phyloP scores from a whole-genome alignment of 83 land plant species.

The Picea abies region DNA sequence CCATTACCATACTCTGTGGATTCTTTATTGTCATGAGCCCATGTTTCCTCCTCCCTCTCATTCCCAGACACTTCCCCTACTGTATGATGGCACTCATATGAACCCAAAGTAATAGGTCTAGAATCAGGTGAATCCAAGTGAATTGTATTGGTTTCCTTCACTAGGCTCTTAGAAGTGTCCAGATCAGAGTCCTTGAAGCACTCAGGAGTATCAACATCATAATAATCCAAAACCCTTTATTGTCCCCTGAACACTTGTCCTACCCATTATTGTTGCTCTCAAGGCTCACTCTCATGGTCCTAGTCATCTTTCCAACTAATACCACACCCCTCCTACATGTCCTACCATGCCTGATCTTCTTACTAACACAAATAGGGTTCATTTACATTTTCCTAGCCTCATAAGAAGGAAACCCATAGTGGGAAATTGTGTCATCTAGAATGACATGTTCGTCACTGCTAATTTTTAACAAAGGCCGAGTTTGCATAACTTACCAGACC shows the following conservation, averaged over 20 bases:
- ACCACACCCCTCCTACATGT: slow-evolving; percentile 8
- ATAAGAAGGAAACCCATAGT: neutral
- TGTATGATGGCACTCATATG: slow-evolving; percentile 4
- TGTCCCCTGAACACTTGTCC: slow-evolving; percentile 11
- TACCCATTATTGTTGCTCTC: slow-evolving; percentile 14
- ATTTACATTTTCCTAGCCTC: neutral
- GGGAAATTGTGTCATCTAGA: neutral
- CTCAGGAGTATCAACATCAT: slow-evolving; percentile 10
- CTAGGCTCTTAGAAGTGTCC: slow-evolving; percentile 8
- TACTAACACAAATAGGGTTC: slow-evolving; percentile 17
- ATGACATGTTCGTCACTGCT: neutral
- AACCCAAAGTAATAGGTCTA: neutral
- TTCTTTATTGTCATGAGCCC: neutral
- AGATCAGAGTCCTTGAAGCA: slow-evolving; percentile 18
- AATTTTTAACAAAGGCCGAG: slow-evolving; percentile 1
- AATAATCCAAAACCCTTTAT: slow-evolving; percentile 15
- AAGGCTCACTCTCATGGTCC: slow-evolving; percentile 3
- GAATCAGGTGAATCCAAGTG: slow-evolving; percentile 10
- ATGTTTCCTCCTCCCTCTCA: neutral
- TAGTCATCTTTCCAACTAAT: neutral
- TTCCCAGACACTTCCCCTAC: slow-evolving; percentile 2
- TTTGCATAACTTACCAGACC: neutral
- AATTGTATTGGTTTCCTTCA: slow-evolving; percentile 15
- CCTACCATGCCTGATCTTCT: slow-evolving; percentile 15
- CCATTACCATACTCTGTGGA: slow-evolving; percentile 7